These are phyloP conservation scores for Protomyces arabidopsidicola DNA, from an alignment of 1,139 yeast genomes.

Conservation along the genomic window DNA sequence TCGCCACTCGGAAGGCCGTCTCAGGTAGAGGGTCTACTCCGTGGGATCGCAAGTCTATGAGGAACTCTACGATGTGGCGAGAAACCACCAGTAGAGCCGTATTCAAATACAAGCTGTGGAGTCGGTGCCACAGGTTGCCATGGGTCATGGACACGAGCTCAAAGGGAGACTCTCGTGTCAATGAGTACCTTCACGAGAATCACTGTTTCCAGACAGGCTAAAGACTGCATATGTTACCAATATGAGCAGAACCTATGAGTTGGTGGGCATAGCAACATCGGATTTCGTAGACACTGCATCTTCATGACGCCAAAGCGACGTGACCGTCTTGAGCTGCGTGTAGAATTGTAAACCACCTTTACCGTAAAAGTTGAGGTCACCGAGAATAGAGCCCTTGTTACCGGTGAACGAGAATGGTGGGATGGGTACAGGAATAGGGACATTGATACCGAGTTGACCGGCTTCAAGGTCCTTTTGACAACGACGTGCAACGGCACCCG, in stretches of 20 bases:
- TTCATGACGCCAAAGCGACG: conserved; percentile 62
- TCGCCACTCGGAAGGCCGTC: no score
- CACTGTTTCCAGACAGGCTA: no score
- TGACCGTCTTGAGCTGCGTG: conserved; percentile 73
- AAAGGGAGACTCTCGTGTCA: no score
- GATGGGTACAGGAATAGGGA: conserved; percentile 78
- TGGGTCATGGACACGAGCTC: no score
- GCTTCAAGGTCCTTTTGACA: conserved; percentile 67
- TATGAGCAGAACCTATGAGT: conserved; percentile 34
- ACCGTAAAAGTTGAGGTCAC: conserved; percentile 76
- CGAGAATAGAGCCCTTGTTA: conserved; percentile 69
- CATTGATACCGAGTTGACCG: conserved; percentile 76
- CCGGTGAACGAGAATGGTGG: conserved; percentile 83
- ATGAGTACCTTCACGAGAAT: no score
- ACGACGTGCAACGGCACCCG: conserved; percentile 66
- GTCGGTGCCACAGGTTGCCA: no score
- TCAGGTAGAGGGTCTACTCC: no score
- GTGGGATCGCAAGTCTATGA: no score
- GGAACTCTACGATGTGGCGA: no score
- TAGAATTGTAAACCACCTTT: conserved; percentile 67
- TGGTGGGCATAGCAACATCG: conserved; percentile 61
- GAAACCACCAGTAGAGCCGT: no score
- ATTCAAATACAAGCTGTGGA: no score
- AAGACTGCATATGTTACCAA: no score
- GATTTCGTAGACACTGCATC: conserved; percentile 52